A percentile compares a stretch with the other conserved stretches of the same genome.
phyloP scores from a whole-genome alignment of 2,329 filamentous ascomycete genomes.

The Didymella sp. region DNA sequence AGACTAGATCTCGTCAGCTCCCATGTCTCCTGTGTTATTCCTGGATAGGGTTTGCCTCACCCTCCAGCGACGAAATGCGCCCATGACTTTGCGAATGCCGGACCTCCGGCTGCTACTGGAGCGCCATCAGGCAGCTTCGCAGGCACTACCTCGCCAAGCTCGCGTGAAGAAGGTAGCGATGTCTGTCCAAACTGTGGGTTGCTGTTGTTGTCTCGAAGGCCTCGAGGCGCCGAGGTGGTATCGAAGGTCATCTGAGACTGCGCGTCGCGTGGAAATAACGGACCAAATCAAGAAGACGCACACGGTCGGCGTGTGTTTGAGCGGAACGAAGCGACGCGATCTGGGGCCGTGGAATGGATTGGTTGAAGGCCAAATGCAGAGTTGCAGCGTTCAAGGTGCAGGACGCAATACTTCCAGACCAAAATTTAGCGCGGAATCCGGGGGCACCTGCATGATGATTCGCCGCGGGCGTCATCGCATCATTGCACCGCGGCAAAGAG shows the following conservation, averaged over 20 bases:
- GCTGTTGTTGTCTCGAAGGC: conserved; percentile 37
- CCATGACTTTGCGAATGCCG: conserved; percentile 75
- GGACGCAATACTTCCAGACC: conserved; percentile 6
- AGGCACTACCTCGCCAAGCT: conserved; percentile 65
- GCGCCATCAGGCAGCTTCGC: conserved; percentile 52
- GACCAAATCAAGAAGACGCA: conserved; percentile 6
- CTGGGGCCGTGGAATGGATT: not conserved
- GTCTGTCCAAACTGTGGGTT: conserved; percentile 37
- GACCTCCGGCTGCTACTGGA: conserved; percentile 47
- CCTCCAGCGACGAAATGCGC: conserved; percentile 91
- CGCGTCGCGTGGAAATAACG: conserved; percentile 14
- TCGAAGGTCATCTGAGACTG: conserved; percentile 45
- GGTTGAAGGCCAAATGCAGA: not conserved
- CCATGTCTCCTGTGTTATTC: conserved; percentile 31
- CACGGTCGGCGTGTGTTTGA: not conserved
- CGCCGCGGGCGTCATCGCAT: conserved; percentile 7
- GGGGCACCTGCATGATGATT: conserved; percentile 7
- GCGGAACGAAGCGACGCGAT: not conserved
- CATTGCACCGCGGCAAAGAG: not conserved
- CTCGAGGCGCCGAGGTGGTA: conserved; percentile 41
- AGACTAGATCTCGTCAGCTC: conserved; percentile 61
- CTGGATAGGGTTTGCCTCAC: conserved; percentile 57
- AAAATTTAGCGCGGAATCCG: conserved; percentile 5
- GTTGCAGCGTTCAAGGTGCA: not conserved
- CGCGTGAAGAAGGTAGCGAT: conserved; percentile 61